phyloP scores from a whole-genome alignment of 345 rosid genomes.

The Bruguiera parviflora region DNA sequence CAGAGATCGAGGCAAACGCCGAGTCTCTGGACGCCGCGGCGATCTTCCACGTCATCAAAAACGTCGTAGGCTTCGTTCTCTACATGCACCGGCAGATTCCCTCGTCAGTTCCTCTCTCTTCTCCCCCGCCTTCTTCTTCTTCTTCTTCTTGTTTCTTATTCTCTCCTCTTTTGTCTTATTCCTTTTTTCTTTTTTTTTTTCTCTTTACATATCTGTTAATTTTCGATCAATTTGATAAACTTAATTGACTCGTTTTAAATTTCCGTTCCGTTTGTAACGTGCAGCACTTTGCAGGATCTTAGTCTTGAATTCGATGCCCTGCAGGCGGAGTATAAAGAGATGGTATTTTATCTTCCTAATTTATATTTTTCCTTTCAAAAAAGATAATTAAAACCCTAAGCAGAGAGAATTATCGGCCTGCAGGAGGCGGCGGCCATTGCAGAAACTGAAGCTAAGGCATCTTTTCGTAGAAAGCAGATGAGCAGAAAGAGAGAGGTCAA shows the following conservation, averaged over 20 bases:
- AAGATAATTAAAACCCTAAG: conserved; percentile 13
- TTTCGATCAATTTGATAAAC: too few relatives aligned
- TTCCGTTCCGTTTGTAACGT: background rate
- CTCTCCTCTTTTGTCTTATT: background rate
- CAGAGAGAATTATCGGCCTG: conserved; percentile 23
- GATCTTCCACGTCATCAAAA: conserved; percentile 61
- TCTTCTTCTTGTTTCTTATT: background rate
- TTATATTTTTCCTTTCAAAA: conserved; percentile 6
- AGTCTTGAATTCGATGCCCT: conserved; percentile 52
- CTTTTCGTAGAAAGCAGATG: conserved; percentile 42
- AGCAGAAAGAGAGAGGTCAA: conserved; percentile 69
- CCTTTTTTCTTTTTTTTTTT: background rate
- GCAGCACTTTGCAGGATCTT: conserved; percentile 75
- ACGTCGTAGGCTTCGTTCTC: conserved; percentile 67
- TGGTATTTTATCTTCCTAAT: conserved; percentile 49
- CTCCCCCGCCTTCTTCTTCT: background rate
- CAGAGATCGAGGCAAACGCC: conserved; percentile 34
- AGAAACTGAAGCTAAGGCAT: conserved; percentile 41
- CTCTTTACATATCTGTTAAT: background rate
- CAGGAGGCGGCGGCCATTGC: conserved; percentile 50
- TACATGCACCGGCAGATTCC: conserved; percentile 98
- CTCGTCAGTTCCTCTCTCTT: conserved; percentile 42
- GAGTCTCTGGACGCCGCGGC: conserved; percentile 46
- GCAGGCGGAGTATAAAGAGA: conserved; percentile 44
- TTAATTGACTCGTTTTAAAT: too few relatives aligned